Base-by-base conservation (phyloP, 352 stramenopile genomes). In the Elongisporangium prolatum region DNA sequence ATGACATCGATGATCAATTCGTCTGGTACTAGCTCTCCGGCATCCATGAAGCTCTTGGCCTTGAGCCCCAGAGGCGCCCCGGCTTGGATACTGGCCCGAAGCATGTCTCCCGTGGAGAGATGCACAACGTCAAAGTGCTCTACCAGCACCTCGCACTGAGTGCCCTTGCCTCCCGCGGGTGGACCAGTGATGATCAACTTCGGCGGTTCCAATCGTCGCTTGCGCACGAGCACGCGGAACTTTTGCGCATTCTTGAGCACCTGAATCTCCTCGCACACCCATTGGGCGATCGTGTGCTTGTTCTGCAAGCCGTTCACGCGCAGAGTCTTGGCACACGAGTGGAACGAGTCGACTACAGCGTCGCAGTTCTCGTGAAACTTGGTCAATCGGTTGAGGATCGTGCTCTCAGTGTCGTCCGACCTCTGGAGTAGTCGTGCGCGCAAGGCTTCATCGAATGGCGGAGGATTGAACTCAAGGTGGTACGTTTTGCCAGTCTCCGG, bases 401-500 rank as follows among this genome's bases (percentile, higher is more conserved):
- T 98, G 44, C 88, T 78, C 59, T 97, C 90, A 1, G 87, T 98
- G 72, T 98, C 93, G 69, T 98, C 93, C 40, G 73, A 88, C n/a
- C 92, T 79, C 65, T 98, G 93, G 37, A 96, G 69, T 20, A 93
- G 65, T 21, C 79, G 90, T 63, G 64, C 82, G 37, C 70, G 86
- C 48, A 80, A 71, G 28, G 68, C 71, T 52, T 84, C 86, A 56
- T 81, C 84, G 16, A 84, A 66, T 8, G 80, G 63, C 7, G 77
- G 79, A n/a, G 96, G 95, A 59, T 96, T 97, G 72, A 97, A 98
- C 68, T 98, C 97, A 6, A 98, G 75, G 56, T 99, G 97, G 72
- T 98, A 99, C 54, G 88, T 98, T 57, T 96, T 93, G 67, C 95
- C 93, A 3, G 78, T 97, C 34, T 84, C 82, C 21, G 97, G 93